Evolutionary conservation across 2,329 filamentous ascomycete species (phyloP), one percentile per base, ranked within the genome.

Genomic region (Fusarium acutatum): DNA sequence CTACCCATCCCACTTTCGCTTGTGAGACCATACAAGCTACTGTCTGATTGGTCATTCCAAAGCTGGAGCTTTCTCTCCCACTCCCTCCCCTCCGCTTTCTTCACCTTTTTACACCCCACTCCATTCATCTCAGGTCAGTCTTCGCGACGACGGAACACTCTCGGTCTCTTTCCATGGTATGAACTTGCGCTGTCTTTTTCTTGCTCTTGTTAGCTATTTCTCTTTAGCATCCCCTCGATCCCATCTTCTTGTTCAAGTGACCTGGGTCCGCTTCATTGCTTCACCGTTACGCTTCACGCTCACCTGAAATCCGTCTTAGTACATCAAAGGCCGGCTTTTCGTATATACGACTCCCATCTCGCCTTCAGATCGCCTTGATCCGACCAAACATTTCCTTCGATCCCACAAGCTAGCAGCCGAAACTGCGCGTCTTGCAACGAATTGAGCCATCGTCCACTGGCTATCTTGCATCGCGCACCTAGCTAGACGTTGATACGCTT

Each of bases 81-180:
- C 71, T 53, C 71, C 71, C 71, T 67, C 58, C 32, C 52, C 44
- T 38, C 44, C 58, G 50, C 37, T 60, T 71, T 35, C 53, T 69
- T 64, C 56, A 44, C 46, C 57, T 58, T 57, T 54, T 53, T 49
- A 41, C 71, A 73, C 71, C 52, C 71, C 71, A 73, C 71, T 67
- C 57, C 63, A 61, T 72, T 67, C 56, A 60, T 46, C 65, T 50
- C 41, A 72, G 63, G 71, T 74, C 56, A 57, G 71, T 69, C 67
- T 74, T 74, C 43, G 67, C 64, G 60, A 74, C 57, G 63, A 71
- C 71, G 71, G 71, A 61, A 72, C 52, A 65, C 71, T 74, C 71
- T 73, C 71, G 71, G 71, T 72, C 71, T 74, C 67, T 74, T 73
- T 73, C 71, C 71, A 73, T 64, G 57, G 60, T 59, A 73, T 71